Evolutionary conservation across 768 basidiomycete species (phyloP).

Genomic region (Roridomyces roridus): DNA sequence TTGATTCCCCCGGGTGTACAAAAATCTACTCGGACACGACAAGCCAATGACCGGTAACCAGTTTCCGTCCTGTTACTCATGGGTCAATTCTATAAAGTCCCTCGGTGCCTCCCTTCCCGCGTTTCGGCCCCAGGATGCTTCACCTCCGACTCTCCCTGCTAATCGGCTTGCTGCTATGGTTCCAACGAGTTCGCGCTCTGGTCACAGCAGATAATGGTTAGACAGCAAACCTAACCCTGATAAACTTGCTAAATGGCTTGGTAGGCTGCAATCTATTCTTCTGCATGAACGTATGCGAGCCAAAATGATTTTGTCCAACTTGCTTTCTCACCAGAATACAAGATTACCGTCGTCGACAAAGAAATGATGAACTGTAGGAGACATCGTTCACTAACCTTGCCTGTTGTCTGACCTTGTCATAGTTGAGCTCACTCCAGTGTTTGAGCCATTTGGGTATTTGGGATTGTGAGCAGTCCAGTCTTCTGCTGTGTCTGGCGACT

Average conservation of each 20-base stretch:
- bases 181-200: slow-evolving; percentile 11
- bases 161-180: slow-evolving; percentile 15
- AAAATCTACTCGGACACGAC: slow-evolving; percentile 10
- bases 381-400: not conserved
- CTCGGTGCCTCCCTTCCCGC: not conserved
- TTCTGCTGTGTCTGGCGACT: not conserved
- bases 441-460: slow-evolving; percentile 55
- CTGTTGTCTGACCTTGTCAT: not conserved
- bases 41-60: not conserved
- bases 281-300: slow-evolving; percentile 22
- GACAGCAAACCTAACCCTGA: not conserved
- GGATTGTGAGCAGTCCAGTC: slow-evolving; percentile 46
- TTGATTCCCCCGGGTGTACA: slow-evolving; percentile 12
- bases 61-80: slow-evolving; percentile 13
- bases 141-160: slow-evolving; percentile 3
- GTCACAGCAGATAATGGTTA: slow-evolving; percentile 13
- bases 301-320: too few relatives aligned
- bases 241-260: not conserved
- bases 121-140: slow-evolving; percentile 12
- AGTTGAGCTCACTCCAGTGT: not conserved
- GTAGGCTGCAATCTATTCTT: slow-evolving; percentile 24
- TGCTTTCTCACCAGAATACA: too few relatives aligned
- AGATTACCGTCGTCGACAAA: slow-evolving; percentile 9
- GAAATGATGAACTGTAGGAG: slow-evolving; percentile 20
- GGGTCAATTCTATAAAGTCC: slow-evolving; percentile 15